A percentile compares a stretch with the other conserved stretches of the same genome.
These are phyloP conservation scores for Globisporangium abappressorium DNA, from an alignment of 352 stramenopile genomes.

Conservation along the genomic window DNA sequence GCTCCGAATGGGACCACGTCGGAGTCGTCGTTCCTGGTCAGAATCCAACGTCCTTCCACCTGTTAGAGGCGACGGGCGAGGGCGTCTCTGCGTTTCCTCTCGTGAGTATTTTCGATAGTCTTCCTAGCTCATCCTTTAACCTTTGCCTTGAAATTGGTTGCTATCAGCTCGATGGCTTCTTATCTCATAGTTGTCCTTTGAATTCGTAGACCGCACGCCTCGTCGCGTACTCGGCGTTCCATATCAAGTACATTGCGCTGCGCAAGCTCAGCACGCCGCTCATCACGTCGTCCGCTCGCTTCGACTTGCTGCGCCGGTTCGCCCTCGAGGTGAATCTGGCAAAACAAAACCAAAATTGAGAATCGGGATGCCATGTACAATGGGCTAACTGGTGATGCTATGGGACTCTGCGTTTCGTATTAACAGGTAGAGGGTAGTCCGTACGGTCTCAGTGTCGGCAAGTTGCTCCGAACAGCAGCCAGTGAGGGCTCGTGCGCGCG, in stretches of 20 bases:
- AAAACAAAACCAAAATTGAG: background rate
- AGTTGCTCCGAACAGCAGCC: slow-evolving; percentile 34
- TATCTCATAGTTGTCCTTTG: background rate
- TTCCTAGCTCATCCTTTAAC: too few relatives aligned
- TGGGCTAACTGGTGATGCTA: background rate
- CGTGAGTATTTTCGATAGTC: slow-evolving; percentile 18
- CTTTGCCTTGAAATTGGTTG: too few relatives aligned
- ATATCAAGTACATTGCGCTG: slow-evolving; percentile 46
- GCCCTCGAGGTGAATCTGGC: slow-evolving; percentile 24
- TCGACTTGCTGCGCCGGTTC: slow-evolving; percentile 48
- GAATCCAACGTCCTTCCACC: slow-evolving; percentile 22
- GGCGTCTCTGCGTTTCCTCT: slow-evolving; percentile 52
- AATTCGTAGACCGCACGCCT: slow-evolving; percentile 26
- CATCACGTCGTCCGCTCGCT: slow-evolving; percentile 36
- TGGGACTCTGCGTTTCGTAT: background rate
- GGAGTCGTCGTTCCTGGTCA: slow-evolving; percentile 40
- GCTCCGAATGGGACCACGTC: slow-evolving; percentile 68
- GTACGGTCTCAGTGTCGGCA: slow-evolving; percentile 54
- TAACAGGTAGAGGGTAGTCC: slow-evolving; percentile 37
- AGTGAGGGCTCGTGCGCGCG: slow-evolving; percentile 5
- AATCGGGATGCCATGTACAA: background rate
- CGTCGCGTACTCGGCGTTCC: slow-evolving; percentile 39
- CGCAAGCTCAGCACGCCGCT: slow-evolving; percentile 53
- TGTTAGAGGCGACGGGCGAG: slow-evolving; percentile 63
- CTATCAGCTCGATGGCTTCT: too few relatives aligned